Conservation (phyloP, 768 basidiomycete genomes). For the Chiua virens region DNA sequence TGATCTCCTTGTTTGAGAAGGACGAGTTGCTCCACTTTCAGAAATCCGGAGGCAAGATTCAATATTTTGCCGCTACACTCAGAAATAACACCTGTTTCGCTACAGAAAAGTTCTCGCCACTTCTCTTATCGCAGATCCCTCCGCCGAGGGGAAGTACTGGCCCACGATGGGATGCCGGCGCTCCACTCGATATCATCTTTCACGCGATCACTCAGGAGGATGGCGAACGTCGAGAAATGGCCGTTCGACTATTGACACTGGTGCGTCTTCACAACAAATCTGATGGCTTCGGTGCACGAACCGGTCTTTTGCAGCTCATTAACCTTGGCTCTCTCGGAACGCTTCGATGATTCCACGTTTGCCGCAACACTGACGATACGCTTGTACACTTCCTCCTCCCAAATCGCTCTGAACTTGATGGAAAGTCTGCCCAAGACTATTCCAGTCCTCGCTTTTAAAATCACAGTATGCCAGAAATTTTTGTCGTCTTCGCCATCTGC, state of each 20-base stretch:
- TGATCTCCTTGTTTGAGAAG: conserved; percentile 65
- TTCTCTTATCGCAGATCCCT: conserved; percentile 61
- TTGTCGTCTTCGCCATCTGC: conserved; percentile 26
- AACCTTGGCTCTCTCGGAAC: conserved; percentile 38
- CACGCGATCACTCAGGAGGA: conserved; percentile 36
- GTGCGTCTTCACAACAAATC: conserved; percentile 17
- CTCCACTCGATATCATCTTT: conserved; percentile 49
- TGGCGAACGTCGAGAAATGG: conserved; percentile 30
- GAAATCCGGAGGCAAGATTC: conserved; percentile 26
- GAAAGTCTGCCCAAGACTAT: conserved; percentile 37
- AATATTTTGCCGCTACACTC: conserved; percentile 1
- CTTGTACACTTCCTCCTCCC: conserved; percentile 30
- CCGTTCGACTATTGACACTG: conserved; percentile 35
- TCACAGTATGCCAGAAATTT: conserved; percentile 43
- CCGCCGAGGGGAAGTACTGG: conserved; percentile 46
- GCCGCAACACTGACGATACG: conserved; percentile 36
- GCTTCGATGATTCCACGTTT: conserved; percentile 39
- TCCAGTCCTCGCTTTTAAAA: conserved; percentile 40
- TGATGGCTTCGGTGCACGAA: neutral
- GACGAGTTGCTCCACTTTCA: conserved; percentile 48
- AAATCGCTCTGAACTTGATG: conserved; percentile 36
- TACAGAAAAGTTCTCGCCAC: conserved; percentile 46
- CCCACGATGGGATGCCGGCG: conserved; percentile 55
- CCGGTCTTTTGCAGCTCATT: conserved; percentile 34
- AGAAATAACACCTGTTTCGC: conserved; percentile 6